phyloP scores from a whole-genome alignment of 768 basidiomycete genomes.

The Russula vinacea region DNA sequence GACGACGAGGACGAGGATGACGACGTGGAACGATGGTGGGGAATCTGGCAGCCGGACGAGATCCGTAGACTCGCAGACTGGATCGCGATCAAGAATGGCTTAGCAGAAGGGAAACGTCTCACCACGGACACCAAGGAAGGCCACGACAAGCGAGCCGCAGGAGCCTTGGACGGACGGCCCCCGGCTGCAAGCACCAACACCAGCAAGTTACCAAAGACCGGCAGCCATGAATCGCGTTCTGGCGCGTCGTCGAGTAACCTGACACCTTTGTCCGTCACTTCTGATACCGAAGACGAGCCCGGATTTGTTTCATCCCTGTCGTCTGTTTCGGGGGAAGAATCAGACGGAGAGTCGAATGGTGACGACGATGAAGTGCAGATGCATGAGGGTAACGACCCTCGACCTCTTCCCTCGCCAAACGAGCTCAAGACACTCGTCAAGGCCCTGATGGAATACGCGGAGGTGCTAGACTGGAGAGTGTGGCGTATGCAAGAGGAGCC shows the following conservation, averaged over 20 bases:
- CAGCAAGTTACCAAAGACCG: slow-evolving; percentile 2
- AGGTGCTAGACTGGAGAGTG: slow-evolving; percentile 57
- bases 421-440: slow-evolving; percentile 49
- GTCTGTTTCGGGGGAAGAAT: slow-evolving; percentile 28
- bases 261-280: slow-evolving; percentile 15
- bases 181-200: background rate
- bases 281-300: slow-evolving; percentile 14
- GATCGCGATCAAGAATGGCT: slow-evolving; percentile 51
- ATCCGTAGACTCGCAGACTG: slow-evolving; percentile 64
- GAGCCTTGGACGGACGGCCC: background rate
- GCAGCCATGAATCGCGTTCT: background rate
- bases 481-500: slow-evolving; percentile 37
- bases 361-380: slow-evolving; percentile 21
- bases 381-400: slow-evolving; percentile 23
- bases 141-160: background rate
- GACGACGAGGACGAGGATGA: slow-evolving; percentile 34
- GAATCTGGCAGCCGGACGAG: slow-evolving; percentile 62
- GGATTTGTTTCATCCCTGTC: slow-evolving; percentile 18
- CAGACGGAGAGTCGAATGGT: slow-evolving; percentile 22
- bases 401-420: slow-evolving; percentile 32
- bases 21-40: slow-evolving; percentile 69
- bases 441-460: slow-evolving; percentile 57
- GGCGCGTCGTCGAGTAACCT: slow-evolving; percentile 8
- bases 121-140: background rate
- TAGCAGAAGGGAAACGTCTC: slow-evolving; percentile 37